Evolutionary conservation across 495 filamentous ascomycete species (phyloP), one percentile per base, ranked within the genome.

Genomic region (Rhypophila decipiens): DNA sequence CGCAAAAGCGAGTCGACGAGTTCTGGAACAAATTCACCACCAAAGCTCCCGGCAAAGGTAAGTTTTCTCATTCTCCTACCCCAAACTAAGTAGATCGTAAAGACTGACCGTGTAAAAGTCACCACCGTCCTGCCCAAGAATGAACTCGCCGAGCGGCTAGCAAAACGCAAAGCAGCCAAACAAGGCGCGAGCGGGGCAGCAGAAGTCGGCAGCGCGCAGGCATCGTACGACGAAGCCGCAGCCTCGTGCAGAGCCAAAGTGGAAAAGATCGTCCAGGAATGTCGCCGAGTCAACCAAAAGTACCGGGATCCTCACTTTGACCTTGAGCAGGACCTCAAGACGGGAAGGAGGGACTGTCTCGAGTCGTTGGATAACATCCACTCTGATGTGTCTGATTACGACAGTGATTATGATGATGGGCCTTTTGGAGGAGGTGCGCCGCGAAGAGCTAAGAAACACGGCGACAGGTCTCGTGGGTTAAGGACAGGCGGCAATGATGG

Each of bases 271-370:
- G 79, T 85, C 8, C 80, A 75, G 51, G 89, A 95, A 65, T 96
- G 90, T 63, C 72, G 81, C 20, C 76, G 87, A 8, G 71, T 93
- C 48, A 96, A 96, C 63, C 83, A 88, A 60, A 95, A 91, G 63
- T 96, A 95, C 58, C 78, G 84, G 3, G 90, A 96, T 65, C 79
- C 84, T 21, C 82, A 91, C 64, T 95, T 96, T 59, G 87, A 96
- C 61, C 83, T 96, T 41, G 86, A 90, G 55, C 72, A 77, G 44
- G 90, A 94, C 58, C 69, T 90, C 44, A 87, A 88, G 70, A 71
- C 69, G 23, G 69, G 68, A 12, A 60, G 55, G 17, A 70, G 75
- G 47, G 69, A 85, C 64, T 85, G 75, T 56, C 69, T 89, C 34
- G 77, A 86, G 70, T 74, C 80, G 33, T 67, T 91, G 51, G 57